Evolutionary conservation across 2,329 filamentous ascomycete genomes (phyloP), one percentile per base, ranked within the genome.

Genomic region (Sclerotinia subarctica): DNA sequence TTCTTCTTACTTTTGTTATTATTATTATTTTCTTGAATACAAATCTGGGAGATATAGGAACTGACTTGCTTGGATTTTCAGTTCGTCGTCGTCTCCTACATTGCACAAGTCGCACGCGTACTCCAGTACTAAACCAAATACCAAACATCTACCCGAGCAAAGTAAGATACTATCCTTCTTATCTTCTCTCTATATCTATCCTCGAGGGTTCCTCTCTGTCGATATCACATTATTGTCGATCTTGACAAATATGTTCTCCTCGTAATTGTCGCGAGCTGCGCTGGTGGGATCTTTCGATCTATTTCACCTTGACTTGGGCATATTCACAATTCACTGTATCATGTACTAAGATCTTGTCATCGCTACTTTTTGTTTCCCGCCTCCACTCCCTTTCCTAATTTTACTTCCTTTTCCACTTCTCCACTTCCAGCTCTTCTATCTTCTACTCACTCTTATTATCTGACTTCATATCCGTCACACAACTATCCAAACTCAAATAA

Each of bases 261-360:
- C 24, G n/a, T 2, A n/a, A 10, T 42, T 58, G 15, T 47, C 19
- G 32, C 42, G 6, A 17, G 24, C 5, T 59, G 17, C 29, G 13
- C 17, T 3, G n/a, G 32, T 46, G n/a, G 52, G 5, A 42, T 49
- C 52, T 59, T 11, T 3, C 29, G 21, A 60, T 68, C 49, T 58
- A 59, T 56, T 53, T 69, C 58, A 69, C 38, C 44, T 67, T 63
- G 26, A 15, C 57, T 29, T 54, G n/a, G 26, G 17, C n/a, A 57
- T 5, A 15, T 10, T 11, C 24, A 44, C 6, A 11, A 67, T 62
- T 51, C 32, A 67, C 53, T 67, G 5, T 46, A 17, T 57, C 7
- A 42, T 35, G 1, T 24, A 44, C 5, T 26, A 42, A 17, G 4
- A 63, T 47, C 7, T 47, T 32, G 32, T 49, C 21, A 3, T 47